Conservation (phyloP, 2,329 filamentous ascomycete species). For the Graphilbum fragrans region DNA sequence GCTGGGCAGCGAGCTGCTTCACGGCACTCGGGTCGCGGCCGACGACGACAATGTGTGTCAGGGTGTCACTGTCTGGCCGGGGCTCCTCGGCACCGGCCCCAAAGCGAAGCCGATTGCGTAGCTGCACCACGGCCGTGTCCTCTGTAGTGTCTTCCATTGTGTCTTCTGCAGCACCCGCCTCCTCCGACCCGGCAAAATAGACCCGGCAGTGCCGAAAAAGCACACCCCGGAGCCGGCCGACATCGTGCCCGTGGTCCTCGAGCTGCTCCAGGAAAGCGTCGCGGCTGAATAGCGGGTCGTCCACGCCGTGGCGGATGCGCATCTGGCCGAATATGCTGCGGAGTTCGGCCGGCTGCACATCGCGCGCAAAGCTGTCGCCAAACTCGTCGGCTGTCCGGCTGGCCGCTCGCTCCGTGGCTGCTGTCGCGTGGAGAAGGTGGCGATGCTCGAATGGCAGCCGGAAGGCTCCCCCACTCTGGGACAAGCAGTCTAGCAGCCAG, state of each 20-base stretch:
- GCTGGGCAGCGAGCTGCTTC: conserved; percentile 18
- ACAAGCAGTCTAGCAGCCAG: conserved; percentile 78
- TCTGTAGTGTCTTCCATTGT: background rate
- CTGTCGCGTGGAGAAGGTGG: conserved; percentile 62
- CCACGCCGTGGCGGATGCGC: conserved; percentile 12
- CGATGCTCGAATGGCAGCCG: conserved; percentile 49
- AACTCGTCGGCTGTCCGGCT: conserved; percentile 58
- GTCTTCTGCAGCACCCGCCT: background rate
- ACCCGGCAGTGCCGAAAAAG: conserved; percentile 38
- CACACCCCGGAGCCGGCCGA: conserved; percentile 34
- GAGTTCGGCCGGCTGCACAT: conserved; percentile 27
- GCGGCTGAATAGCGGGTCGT: conserved; percentile 24
- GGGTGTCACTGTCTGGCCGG: conserved; percentile 32
- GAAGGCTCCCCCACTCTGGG: conserved; percentile 39
- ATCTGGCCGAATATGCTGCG: conserved; percentile 26
- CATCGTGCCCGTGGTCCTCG: conserved; percentile 40
- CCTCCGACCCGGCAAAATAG: conserved; percentile 21
- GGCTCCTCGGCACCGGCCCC: conserved; percentile 49
- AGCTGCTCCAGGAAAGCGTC: conserved; percentile 40
- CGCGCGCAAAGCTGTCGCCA: conserved; percentile 72
- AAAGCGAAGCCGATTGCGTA: conserved; percentile 51
- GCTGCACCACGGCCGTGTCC: conserved; percentile 4
- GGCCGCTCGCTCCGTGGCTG: conserved; percentile 40
- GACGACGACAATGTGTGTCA: conserved; percentile 66
- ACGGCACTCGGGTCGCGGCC: conserved; percentile 8